phyloP scores from a whole-genome alignment of 176 grass and related monocot genomes.

The Triticum urartu region DNA sequence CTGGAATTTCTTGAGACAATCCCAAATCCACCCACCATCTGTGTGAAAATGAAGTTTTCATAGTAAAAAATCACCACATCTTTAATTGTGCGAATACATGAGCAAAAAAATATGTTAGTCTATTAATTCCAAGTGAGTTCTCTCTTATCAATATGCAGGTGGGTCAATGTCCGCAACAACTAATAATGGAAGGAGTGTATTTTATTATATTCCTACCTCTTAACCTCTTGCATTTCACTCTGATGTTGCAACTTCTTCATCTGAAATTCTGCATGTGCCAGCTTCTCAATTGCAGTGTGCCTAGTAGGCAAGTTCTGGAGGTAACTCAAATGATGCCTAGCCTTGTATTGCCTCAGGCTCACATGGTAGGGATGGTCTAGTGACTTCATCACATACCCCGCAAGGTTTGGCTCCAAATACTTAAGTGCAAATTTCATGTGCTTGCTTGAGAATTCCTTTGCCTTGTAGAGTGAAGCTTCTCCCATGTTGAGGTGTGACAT shows the following conservation, averaged over 20 bases:
- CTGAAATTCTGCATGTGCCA: constrained; percentile 50
- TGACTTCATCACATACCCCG: constrained; percentile 35
- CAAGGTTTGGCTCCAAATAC: constrained; percentile 26
- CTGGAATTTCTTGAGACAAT: neutral
- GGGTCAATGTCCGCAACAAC: neutral
- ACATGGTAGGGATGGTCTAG: constrained; percentile 64
- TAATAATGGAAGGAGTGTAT: neutral
- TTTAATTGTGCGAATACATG: neutral
- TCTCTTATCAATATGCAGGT: too few relatives aligned
- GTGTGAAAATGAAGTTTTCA: neutral
- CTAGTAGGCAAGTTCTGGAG: neutral
- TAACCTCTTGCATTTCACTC: constrained; percentile 43
- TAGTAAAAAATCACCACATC: neutral
- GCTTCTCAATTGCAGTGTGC: constrained; percentile 32
- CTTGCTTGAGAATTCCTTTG: constrained; percentile 52
- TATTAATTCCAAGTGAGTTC: too few relatives aligned
- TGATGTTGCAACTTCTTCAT: constrained; percentile 46
- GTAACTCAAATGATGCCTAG: constrained; percentile 50
- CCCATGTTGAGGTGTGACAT: constrained; percentile 57
- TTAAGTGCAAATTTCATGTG: constrained; percentile 32
- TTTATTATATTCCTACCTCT: constrained; percentile 12
- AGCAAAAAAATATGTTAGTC: neutral
- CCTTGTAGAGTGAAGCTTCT: constrained; percentile 44
- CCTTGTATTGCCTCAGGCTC: constrained; percentile 51
- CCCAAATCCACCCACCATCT: neutral